Conservation (phyloP, 163 green algal species). For the Scenedesmus sp. region DNA sequence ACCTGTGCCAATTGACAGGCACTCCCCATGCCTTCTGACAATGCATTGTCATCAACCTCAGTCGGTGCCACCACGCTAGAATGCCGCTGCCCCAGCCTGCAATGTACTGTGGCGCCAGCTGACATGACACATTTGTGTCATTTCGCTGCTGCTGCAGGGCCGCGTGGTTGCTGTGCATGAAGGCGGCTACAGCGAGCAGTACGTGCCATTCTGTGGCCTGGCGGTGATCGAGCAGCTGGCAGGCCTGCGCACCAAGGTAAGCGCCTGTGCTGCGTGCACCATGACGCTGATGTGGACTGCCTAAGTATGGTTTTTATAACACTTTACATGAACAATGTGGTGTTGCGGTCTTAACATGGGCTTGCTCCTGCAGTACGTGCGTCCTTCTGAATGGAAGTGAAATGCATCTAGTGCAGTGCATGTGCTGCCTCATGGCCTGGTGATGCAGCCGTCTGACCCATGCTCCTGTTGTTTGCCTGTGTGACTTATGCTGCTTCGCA, state of each 20-base stretch:
- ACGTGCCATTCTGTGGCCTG: constrained; percentile 55
- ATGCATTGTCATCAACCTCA: too few relatives aligned
- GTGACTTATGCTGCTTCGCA: constrained; percentile 1
- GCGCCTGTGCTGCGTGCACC: not conserved
- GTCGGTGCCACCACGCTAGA: too few relatives aligned
- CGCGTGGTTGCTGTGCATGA: constrained; percentile 65
- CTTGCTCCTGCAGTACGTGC: not conserved
- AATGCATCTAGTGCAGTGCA: not conserved
- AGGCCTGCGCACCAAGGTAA: constrained; percentile 28
- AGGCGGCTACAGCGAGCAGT: constrained; percentile 59
- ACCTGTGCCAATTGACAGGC: too few relatives aligned
- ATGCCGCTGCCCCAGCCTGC: not conserved
- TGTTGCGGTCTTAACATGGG: not conserved
- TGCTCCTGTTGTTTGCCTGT: not conserved
- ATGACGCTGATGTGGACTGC: not conserved
- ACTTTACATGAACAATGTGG: not conserved
- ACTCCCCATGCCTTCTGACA: too few relatives aligned
- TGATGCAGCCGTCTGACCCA: not conserved
- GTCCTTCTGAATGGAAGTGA: too few relatives aligned
- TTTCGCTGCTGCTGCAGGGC: constrained; percentile 42
- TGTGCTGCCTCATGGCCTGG: not conserved
- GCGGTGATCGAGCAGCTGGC: constrained; percentile 49
- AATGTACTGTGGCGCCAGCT: not conserved
- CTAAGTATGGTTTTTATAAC: too few relatives aligned
- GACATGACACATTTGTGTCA: not conserved